These are phyloP conservation scores for Phyllosticta ampelicida DNA, from an alignment of 2,329 filamentous ascomycete species.

Conservation along the genomic window DNA sequence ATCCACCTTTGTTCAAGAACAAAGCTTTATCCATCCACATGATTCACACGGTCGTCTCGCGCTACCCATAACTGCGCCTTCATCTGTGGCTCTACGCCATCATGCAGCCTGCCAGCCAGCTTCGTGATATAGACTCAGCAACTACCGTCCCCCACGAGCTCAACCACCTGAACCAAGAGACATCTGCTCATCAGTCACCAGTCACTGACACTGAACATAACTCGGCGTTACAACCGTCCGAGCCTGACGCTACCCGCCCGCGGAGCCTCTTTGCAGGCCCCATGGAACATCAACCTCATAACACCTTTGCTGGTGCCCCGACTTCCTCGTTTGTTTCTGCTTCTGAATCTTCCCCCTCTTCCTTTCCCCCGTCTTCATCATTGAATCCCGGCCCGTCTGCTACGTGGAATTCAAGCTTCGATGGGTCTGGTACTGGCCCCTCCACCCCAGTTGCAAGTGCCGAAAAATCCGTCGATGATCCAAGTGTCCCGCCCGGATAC, in stretches of 20 bases:
- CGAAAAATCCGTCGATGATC: slow-evolving; percentile 41
- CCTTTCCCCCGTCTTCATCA: slow-evolving; percentile 7
- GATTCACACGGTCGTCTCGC: not conserved
- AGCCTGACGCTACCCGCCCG: slow-evolving; percentile 1
- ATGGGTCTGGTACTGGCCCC: not conserved
- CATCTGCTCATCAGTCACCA: not conserved
- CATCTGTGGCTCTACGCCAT: not conserved
- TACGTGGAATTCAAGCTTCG: not conserved
- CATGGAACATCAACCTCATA: slow-evolving; percentile 2
- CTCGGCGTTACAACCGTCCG: not conserved
- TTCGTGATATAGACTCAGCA: slow-evolving; percentile 8
- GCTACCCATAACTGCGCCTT: not conserved
- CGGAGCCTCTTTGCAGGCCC: slow-evolving; percentile 1
- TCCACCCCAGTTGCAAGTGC: slow-evolving; percentile 22
- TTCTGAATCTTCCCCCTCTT: slow-evolving; percentile 8
- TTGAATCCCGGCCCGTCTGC: not conserved
- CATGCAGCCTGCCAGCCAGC: not conserved
- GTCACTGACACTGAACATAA: not conserved
- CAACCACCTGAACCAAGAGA: slow-evolving; percentile 10
- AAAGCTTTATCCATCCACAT: not conserved
- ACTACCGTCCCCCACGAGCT: not conserved
- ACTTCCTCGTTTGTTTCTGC: slow-evolving; percentile 2
- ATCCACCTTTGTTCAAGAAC: not conserved
- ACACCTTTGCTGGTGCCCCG: not conserved
- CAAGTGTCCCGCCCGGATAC: slow-evolving; percentile 28